A percentile compares a stretch with the other conserved stretches of the same genome.
These are phyloP conservation scores for Salix brachista DNA, from an alignment of 345 rosid species.

Conservation along the genomic window DNA sequence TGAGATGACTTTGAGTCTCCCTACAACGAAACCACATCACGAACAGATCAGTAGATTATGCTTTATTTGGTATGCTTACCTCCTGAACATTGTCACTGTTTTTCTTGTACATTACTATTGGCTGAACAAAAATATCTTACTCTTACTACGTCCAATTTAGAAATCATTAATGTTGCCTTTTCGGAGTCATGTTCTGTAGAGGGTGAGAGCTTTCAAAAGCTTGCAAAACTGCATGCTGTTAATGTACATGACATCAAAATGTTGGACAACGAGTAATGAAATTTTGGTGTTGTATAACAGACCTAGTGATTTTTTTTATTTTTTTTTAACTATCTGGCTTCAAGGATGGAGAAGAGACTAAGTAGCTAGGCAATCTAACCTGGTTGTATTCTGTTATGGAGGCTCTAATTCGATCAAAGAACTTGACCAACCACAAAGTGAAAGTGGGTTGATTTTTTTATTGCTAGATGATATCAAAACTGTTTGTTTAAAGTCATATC, in stretches of 20 bases:
- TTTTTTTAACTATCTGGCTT: conserved; percentile 37
- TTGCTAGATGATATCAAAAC: background rate
- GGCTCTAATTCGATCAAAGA: conserved; percentile 35
- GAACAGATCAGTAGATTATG: no score
- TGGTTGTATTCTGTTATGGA: conserved; percentile 68
- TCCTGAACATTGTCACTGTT: no score
- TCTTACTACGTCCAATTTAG: conserved; percentile 53
- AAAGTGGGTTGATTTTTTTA: conserved; percentile 44
- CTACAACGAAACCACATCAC: no score
- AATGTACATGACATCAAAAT: conserved; percentile 40
- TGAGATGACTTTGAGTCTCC: no score
- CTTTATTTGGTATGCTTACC: no score
- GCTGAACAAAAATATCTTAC: no score
- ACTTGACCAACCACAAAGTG: conserved; percentile 41
- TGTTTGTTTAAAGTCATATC: conserved; percentile 3
- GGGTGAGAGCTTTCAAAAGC: conserved; percentile 58
- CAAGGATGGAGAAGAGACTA: conserved; percentile 55
- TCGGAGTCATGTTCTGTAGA: conserved; percentile 66
- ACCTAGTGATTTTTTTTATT: conserved; percentile 4
- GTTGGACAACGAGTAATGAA: background rate
- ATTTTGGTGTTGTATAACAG: background rate
- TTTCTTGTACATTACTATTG: no score
- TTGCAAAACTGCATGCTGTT: conserved; percentile 53
- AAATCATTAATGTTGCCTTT: conserved; percentile 51
- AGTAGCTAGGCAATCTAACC: conserved; percentile 51